A percentile compares a stretch with the other conserved stretches of the same genome.
These are phyloP conservation scores for Arthrobotrys conoides DNA, from an alignment of 2,329 filamentous ascomycete genomes.

Conservation along the genomic window DNA sequence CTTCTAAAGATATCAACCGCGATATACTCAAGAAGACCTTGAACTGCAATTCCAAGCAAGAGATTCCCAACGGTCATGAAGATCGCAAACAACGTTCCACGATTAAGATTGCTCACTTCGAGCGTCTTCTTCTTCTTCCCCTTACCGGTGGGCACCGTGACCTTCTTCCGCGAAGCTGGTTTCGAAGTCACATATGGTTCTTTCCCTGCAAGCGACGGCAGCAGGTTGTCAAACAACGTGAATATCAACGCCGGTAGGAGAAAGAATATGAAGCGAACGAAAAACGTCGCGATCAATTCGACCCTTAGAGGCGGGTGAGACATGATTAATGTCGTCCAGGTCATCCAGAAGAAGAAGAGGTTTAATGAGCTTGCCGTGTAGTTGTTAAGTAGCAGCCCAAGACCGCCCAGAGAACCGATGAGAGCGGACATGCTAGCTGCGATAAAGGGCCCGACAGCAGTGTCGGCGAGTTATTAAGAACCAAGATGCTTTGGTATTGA, in stretches of 20 bases:
- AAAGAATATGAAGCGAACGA: constrained; percentile 78
- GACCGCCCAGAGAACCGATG: constrained; percentile 67
- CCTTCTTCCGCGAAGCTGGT: constrained; percentile 68
- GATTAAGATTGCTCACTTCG: constrained; percentile 60
- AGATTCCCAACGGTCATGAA: constrained; percentile 73
- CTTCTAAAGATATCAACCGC: constrained; percentile 72
- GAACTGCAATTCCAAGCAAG: constrained; percentile 71
- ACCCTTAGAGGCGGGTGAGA: constrained; percentile 81
- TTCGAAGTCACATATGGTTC: constrained; percentile 65
- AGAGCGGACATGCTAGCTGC: constrained; percentile 41
- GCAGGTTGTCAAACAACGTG: constrained; percentile 78
- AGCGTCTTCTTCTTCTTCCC: constrained; percentile 65
- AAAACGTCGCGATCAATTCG: constrained; percentile 79
- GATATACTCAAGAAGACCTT: constrained; percentile 72
- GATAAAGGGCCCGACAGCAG: neutral
- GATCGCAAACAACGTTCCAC: constrained; percentile 68
- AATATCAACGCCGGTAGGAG: constrained; percentile 80
- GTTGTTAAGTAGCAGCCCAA: constrained; percentile 77
- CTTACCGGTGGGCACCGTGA: constrained; percentile 70
- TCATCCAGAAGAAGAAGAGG: constrained; percentile 89
- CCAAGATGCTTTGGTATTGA: neutral
- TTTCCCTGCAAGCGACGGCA: constrained; percentile 80
- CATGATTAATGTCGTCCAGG: constrained; percentile 86
- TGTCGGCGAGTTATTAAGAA: neutral
- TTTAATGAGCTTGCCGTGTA: constrained; percentile 86